Evolutionary conservation across 106 monocot species (phyloP).

Genomic region (Dactylorhiza incarnata): DNA sequence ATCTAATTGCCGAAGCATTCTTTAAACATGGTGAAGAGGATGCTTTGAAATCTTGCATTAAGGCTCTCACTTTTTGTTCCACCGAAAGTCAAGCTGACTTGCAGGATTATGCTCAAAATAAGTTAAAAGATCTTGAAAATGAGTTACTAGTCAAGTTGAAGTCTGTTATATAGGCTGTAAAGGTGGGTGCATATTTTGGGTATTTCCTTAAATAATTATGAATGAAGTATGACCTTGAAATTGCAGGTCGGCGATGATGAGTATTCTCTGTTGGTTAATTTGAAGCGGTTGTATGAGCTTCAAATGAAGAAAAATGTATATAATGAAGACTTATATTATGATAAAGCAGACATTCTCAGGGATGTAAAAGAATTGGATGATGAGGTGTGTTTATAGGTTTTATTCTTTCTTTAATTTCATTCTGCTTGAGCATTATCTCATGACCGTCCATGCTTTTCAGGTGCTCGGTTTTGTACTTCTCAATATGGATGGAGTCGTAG

Average conservation of each 20-base stretch:
- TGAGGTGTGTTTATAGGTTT: no score
- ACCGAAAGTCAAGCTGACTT: slow-evolving; percentile 80
- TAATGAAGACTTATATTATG: no score
- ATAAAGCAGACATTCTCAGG: no score
- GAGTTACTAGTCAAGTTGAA: slow-evolving; percentile 73
- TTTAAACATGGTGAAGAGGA: slow-evolving; percentile 96
- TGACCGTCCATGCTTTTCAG: slow-evolving; percentile 30
- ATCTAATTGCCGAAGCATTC: slow-evolving; percentile 78
- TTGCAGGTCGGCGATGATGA: no score
- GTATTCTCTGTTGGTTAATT: no score
- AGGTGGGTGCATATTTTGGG: slow-evolving; percentile 24
- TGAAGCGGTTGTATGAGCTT: no score
- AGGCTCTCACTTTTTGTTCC: slow-evolving; percentile 76
- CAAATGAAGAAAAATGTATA: no score
- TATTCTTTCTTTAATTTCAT: no score
- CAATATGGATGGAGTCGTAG: slow-evolving; percentile 30
- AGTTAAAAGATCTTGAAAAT: slow-evolving; percentile 81
- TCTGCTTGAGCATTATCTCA: neutral
- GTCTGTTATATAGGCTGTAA: slow-evolving; percentile 71
- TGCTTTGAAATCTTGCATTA: slow-evolving; percentile 76
- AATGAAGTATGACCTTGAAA: no score
- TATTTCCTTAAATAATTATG: neutral
- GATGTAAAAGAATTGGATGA: no score
- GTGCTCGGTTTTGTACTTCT: slow-evolving; percentile 85
- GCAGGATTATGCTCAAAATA: slow-evolving; percentile 84